Conservation (phyloP, 2,329 filamentous ascomycete genomes). For the Cordyceps fumosorosea region DNA sequence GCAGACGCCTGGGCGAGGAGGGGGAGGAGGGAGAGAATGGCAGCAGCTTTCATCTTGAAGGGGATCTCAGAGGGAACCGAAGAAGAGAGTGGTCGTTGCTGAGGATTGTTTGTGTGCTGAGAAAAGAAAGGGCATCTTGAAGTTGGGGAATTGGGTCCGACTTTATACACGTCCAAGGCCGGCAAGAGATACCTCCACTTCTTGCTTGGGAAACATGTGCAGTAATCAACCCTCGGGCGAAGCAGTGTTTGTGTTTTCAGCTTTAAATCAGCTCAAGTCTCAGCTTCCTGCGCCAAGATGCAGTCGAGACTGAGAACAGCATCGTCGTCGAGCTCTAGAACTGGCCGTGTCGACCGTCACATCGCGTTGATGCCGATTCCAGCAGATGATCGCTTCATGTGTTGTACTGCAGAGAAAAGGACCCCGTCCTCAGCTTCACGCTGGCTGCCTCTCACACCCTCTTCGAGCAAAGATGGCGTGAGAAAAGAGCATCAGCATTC, state of each 20-base stretch:
- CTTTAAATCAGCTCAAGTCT: background rate
- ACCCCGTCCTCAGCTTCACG: background rate
- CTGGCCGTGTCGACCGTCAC: background rate
- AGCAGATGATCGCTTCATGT: background rate
- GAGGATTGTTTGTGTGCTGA: background rate
- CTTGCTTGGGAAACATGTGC: too few species aligned
- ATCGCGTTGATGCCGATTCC: background rate
- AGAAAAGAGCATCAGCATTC: too few species aligned
- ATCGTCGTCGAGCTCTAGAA: background rate
- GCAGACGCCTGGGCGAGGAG: background rate
- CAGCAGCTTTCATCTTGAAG: slow-evolving; percentile 5
- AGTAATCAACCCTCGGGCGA: too few species aligned
- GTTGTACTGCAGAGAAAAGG: background rate
- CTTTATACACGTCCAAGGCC: background rate
- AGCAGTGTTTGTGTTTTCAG: background rate
- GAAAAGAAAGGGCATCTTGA: too few species aligned
- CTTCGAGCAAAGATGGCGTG: too few species aligned
- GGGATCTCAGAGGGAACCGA: background rate
- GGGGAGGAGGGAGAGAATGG: background rate
- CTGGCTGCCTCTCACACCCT: background rate
- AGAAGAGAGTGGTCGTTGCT: background rate
- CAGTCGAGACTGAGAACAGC: background rate
- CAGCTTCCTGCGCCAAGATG: slow-evolving; percentile 8
- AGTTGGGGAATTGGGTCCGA: background rate
- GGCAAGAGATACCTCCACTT: too few species aligned